phyloP scores from a whole-genome alignment of 2,329 filamentous ascomycete species.

The Paecilomyces dactylethromorphus region DNA sequence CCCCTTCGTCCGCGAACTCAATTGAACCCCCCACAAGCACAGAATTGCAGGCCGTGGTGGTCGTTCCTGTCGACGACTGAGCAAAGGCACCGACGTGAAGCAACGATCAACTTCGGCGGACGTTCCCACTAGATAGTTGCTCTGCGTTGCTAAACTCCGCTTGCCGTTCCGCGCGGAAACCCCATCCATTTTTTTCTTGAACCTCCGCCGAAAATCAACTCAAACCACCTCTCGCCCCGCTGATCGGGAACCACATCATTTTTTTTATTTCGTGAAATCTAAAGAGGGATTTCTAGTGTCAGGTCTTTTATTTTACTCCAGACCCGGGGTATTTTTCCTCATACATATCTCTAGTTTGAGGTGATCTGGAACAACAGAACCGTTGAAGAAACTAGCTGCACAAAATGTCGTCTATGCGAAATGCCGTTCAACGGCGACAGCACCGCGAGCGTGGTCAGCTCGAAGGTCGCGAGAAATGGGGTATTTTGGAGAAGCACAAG shows the following conservation, averaged over 20 bases:
- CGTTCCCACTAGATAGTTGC: not conserved
- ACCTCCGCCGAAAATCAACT: not conserved
- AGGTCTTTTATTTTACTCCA: not conserved
- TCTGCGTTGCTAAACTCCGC: not conserved
- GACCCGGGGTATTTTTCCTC: not conserved
- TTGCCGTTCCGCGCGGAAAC: not conserved
- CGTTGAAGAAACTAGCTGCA: not conserved
- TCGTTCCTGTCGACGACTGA: too few species aligned
- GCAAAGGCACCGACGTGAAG: not conserved
- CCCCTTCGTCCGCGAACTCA: not conserved
- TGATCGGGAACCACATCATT: not conserved
- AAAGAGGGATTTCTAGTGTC: not conserved
- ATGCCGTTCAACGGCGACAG: conserved; percentile 68
- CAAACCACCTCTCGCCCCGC: not conserved
- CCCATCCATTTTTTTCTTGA: not conserved
- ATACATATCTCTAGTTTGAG: not conserved
- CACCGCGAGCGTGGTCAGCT: conserved; percentile 90
- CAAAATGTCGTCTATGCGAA: conserved; percentile 53
- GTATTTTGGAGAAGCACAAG: conserved; percentile 94
- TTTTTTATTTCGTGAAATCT: not conserved
- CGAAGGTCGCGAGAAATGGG: conserved; percentile 73
- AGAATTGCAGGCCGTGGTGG: not conserved
- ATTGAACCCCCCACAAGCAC: not conserved
- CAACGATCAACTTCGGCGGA: not conserved
- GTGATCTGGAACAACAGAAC: not conserved